Evolutionary conservation across 306 rosid genomes (phyloP).

Genomic region (Acacia crassicarpa): DNA sequence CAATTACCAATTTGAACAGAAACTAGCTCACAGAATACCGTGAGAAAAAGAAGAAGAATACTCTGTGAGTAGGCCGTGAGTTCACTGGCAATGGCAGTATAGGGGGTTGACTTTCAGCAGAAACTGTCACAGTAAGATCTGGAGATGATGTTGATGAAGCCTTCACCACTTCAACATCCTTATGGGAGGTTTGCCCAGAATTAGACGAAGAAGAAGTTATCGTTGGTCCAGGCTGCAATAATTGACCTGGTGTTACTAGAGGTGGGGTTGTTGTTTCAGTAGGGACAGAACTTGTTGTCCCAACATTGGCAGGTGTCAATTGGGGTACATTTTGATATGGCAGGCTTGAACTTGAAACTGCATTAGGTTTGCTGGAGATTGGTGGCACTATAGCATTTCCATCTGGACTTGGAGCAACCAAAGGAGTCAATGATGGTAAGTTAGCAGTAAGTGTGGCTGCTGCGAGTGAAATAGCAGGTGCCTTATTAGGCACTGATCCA

Average conservation of each 20-base stretch:
- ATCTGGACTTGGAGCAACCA: slow-evolving; percentile 47
- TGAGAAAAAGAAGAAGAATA: slow-evolving; percentile 26
- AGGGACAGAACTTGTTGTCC: slow-evolving; percentile 48
- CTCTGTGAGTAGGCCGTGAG: slow-evolving; percentile 57
- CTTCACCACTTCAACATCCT: slow-evolving; percentile 84
- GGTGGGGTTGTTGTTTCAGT: slow-evolving; percentile 56
- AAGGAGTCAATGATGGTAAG: slow-evolving; percentile 52
- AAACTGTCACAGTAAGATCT: slow-evolving; percentile 49
- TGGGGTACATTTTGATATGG: slow-evolving; percentile 59
- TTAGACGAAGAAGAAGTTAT: slow-evolving; percentile 50
- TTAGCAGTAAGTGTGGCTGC: slow-evolving; percentile 37
- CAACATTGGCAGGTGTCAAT: slow-evolving; percentile 48
- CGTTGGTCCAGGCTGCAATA: slow-evolving; percentile 66
- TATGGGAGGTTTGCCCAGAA: slow-evolving; percentile 59
- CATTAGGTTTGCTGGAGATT: slow-evolving; percentile 52
- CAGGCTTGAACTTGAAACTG: slow-evolving; percentile 49
- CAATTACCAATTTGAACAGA: not conserved
- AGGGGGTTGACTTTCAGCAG: slow-evolving; percentile 74
- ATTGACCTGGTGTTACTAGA: slow-evolving; percentile 81
- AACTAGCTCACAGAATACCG: not conserved
- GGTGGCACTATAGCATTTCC: slow-evolving; percentile 40
- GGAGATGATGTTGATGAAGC: slow-evolving; percentile 52
- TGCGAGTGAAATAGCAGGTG: slow-evolving; percentile 40
- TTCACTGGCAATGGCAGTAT: slow-evolving; percentile 72
- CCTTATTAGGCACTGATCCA: slow-evolving; percentile 54